Conservation (phyloP, 1,284 basidiomycete genomes). For the Heterobasidion occidentale region DNA sequence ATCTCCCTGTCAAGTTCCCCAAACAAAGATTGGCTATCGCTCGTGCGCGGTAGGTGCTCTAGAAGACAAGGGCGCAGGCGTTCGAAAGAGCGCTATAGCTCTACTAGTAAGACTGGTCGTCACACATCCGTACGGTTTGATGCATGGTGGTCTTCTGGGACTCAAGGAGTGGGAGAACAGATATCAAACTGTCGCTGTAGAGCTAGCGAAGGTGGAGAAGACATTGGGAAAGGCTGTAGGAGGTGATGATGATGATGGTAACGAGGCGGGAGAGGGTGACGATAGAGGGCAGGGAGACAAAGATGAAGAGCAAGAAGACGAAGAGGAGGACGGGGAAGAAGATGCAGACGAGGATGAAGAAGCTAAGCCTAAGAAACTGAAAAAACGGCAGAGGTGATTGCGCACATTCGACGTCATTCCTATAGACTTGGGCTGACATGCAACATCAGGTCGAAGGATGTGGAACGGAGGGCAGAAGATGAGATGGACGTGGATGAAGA, state of each 20-base stretch:
- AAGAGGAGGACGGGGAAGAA: slow-evolving; percentile 18
- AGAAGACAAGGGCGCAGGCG: slow-evolving; percentile 86
- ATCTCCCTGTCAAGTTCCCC: slow-evolving; percentile 78
- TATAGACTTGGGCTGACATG: not conserved
- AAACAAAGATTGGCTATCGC: slow-evolving; percentile 80
- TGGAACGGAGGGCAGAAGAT: slow-evolving; percentile 24
- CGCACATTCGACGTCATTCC: not conserved
- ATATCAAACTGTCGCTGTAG: slow-evolving; percentile 59
- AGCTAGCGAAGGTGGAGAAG: slow-evolving; percentile 52
- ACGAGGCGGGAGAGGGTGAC: slow-evolving; percentile 26
- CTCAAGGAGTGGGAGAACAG: slow-evolving; percentile 69
- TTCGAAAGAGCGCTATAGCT: slow-evolving; percentile 79
- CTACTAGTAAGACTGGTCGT: slow-evolving; percentile 73
- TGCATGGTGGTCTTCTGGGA: slow-evolving; percentile 81
- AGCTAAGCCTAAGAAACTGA: slow-evolving; percentile 1
- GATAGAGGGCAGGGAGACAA: slow-evolving; percentile 23
- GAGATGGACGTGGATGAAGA: slow-evolving; percentile 49
- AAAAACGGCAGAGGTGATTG: slow-evolving; percentile 12
- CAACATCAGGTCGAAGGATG: not conserved
- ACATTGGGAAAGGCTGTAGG: slow-evolving; percentile 33
- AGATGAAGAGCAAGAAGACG: slow-evolving; percentile 25
- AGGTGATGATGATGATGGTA: slow-evolving; percentile 30
- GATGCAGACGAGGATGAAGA: slow-evolving; percentile 14
- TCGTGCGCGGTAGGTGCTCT: slow-evolving; percentile 73
- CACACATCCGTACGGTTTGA: slow-evolving; percentile 86